Base-by-base conservation (phyloP, 1,284 basidiomycete species). In the Salmacisia buchloeana region DNA sequence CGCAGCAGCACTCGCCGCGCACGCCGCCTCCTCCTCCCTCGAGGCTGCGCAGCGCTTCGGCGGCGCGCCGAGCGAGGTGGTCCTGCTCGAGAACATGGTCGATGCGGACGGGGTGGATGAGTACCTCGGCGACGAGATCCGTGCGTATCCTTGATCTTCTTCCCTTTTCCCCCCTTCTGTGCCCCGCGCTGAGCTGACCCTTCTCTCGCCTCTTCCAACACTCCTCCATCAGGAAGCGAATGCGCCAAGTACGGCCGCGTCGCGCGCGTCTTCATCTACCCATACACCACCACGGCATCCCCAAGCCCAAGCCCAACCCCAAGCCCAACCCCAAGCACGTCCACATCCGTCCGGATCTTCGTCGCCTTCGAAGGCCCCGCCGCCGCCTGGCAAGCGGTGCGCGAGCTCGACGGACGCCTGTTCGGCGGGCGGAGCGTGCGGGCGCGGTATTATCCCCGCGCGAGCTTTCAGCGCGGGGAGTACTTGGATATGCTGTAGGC, bases 221-320 rank as follows among this genome's bases (percentile, higher is more conserved):
- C 46, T 3, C 5, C n/a, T 52, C 58, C 66, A 5, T 52, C 68
- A 39, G 66, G 45, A 3, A 60, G 63, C 1, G 71, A 75, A 45
- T 74, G 73, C 29, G 45, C n/a, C 1, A 68, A 73, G 59, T 69
- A 73, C 56, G 76, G 76, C 15, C 62, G 66, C 38, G 70, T 78
- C 2, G 33, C 67, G 25, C 43, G 65, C 0, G 66, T 75, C 29
- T 15, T 65, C 9, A 52, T 74, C 9, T 65, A 67, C 35, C 58
- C 65, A 0, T n/a, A 25, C 34, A 5, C 63, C 7, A 18, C 41
- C 15, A 25, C 56, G 3, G 25, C 31, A 0, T 54, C 62, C n/a
- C n/a, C n/a, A n/a, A n/a, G n/a, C n/a, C n/a, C n/a, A n/a, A n/a
- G n/a, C n/a, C n/a, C n/a, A n/a, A n/a, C n/a, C n/a, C n/a, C n/a